Base-by-base conservation (phyloP, 2,329 filamentous ascomycete genomes). In the Apiospora phragmitis region DNA sequence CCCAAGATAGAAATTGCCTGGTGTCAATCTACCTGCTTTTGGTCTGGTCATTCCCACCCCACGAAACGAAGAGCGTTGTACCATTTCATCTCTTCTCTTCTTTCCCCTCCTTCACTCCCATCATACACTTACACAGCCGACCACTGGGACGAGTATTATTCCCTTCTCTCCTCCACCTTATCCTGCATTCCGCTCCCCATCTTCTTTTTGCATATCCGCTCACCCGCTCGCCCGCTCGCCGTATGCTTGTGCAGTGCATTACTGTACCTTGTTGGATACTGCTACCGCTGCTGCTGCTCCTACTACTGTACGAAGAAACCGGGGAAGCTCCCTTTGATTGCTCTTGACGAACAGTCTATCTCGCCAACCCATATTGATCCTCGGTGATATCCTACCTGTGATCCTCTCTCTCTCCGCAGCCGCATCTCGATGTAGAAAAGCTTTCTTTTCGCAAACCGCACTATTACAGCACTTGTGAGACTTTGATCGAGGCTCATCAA, bases 41-140 rank as follows among this genome's bases (percentile, higher is more conserved):
- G 67, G 38, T 47, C 51, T 66, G 59, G 69, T 49, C 65, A 41
- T 68, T 71, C 69, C 69, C 68, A 69, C 68, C 69, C 69, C 68
- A 62, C 55, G 55, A 62, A 62, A 62, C 55, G 32, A 18, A 38
- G 32, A 62, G 55, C 55, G 55, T 62, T 71, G 55, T 67, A 42
- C 43, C 41, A 43, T 26, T 68, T 55, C 69, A 62, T 68, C 69
- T 69, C 70, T 55, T 70, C 49, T 59, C 49, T 59, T 70, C 43
- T 65, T 62, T 68, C 67, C 32, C 51, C 45, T 65, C 55, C 69
- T 62, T 69, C 71, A 41, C 35, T 41, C 41, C 7, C 29, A 24
- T 41, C 45, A 24, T 47, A 47, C 43, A 47, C 21, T 42, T 12
- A 14, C 41, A n/a, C 51, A 2, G 26, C 32, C 21, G 55, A 62